Evolutionary conservation across 129 eudicot species (phyloP).

Genomic region (Artemisia tridentata): DNA sequence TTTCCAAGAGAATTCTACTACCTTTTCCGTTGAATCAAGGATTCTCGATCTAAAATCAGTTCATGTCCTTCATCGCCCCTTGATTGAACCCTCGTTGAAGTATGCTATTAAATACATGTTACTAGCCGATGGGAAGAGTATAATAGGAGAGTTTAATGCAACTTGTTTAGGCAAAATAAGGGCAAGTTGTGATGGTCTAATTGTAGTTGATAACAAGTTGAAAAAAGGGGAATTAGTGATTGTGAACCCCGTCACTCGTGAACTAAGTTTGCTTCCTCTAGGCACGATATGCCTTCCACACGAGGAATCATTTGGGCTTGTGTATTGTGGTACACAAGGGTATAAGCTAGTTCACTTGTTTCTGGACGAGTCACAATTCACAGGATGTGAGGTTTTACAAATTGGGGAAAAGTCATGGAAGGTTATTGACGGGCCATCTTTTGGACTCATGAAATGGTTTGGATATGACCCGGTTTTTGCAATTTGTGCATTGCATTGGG

Average conservation of each 20-base stretch:
- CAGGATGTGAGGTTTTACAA: slow-evolving; percentile 48
- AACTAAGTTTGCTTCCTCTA: slow-evolving; percentile 38
- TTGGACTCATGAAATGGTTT: slow-evolving; percentile 42
- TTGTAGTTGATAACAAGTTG: slow-evolving; percentile 38
- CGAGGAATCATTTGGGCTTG: slow-evolving; percentile 49
- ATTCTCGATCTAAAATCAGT: slow-evolving; percentile 24
- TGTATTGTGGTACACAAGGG: slow-evolving; percentile 12
- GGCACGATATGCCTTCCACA: slow-evolving; percentile 45
- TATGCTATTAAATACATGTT: slow-evolving; percentile 38
- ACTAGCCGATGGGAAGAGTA: slow-evolving; percentile 32
- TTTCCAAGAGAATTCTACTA: slow-evolving; percentile 19
- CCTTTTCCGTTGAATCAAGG: slow-evolving; percentile 45
- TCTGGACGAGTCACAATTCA: slow-evolving; percentile 36
- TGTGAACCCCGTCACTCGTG: slow-evolving; percentile 62
- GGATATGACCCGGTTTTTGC: slow-evolving; percentile 41
- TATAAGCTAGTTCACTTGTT: slow-evolving; percentile 64
- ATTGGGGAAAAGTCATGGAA: slow-evolving; percentile 44
- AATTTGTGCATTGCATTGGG: slow-evolving; percentile 54
- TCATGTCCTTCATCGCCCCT: slow-evolving; percentile 26
- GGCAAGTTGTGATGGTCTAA: slow-evolving; percentile 49
- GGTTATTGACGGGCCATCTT: slow-evolving; percentile 50
- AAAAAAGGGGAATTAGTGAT: slow-evolving; percentile 43
- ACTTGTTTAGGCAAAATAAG: slow-evolving; percentile 48
- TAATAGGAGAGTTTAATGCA: slow-evolving; percentile 32
- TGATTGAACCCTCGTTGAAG: slow-evolving; percentile 7